Base-by-base conservation (phyloP, 169 alveolate species). In the Eimeria brunetti region DNA sequence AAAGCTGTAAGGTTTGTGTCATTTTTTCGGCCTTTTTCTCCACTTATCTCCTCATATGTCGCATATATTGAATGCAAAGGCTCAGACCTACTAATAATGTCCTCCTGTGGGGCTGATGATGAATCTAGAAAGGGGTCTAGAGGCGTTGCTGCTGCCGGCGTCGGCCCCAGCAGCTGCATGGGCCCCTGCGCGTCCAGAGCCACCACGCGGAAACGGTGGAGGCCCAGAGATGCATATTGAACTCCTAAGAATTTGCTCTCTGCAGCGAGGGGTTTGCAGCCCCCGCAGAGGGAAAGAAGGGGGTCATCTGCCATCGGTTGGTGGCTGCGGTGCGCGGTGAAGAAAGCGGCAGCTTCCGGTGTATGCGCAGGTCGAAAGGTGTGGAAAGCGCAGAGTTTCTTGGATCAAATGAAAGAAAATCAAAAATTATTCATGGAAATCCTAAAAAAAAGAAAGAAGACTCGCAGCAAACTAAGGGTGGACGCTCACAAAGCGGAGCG, bases 221-320 rank as follows among this genome's bases (percentile, higher is more conserved):
- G 62, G n/a, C 88, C 88, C 41, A 78, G 64, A 78, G 88, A 78
- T 20, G 88, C 88, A 49, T 41, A 78, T 64, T 78, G 88, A 44
- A 78, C 12, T 11, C 88, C 88, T 49, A 78, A 78, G 38, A 14
- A 36, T 5, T 44, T 18, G 38, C 88, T 78, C 38, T 78, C 88
- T 9, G 88, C 62, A 18, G 88, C 88, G 22, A 78, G 88, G 36
- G 64, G 88, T 12, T 27, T 38, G 64, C 88, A 78, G 41, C 88
- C 88, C n/a, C 88, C 67, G 64, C 88, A 78, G 36, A 78, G 88
- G 6, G 69, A 44, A 6, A 78, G 88, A 46, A 78, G 64, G 44
- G 36, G 67, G 41, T 33, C 49, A 1, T 36, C 85, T 5, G 30
- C 85, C 85, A 75, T 75, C 60, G n/a, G n/a, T n/a, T n/a, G n/a